A percentile compares a stretch with the other conserved stretches of the same genome.
Evolutionary conservation across 2,329 filamentous ascomycete genomes (phyloP).

Genomic region (Stylonectria norvegica): DNA sequence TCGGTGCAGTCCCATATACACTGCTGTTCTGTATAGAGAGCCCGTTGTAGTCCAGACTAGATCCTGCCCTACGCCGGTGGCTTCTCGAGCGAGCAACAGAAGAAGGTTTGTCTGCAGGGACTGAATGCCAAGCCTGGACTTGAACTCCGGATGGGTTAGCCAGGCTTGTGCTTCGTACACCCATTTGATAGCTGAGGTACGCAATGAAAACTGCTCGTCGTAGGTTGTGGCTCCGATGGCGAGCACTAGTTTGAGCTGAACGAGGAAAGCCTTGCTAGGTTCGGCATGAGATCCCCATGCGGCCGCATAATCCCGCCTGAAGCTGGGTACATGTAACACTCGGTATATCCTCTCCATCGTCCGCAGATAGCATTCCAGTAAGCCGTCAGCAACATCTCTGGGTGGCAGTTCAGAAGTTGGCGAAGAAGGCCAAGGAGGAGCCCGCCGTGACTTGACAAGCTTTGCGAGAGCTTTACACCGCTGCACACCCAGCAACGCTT

Average conservation of each 20-base stretch:
- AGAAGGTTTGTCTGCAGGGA: slow-evolving; percentile 48
- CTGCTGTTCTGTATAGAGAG: slow-evolving; percentile 41
- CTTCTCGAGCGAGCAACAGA: slow-evolving; percentile 42
- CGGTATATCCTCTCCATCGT: slow-evolving; percentile 47
- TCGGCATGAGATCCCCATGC: slow-evolving; percentile 40
- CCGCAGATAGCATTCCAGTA: slow-evolving; percentile 48
- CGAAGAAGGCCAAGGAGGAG: slow-evolving; percentile 45
- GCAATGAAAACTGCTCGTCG: slow-evolving; percentile 49
- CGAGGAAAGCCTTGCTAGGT: slow-evolving; percentile 44
- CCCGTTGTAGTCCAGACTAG: slow-evolving; percentile 48
- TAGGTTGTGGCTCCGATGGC: slow-evolving; percentile 53
- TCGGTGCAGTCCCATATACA: slow-evolving; percentile 50
- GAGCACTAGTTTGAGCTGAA: slow-evolving; percentile 56
- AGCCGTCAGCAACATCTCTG: slow-evolving; percentile 41
- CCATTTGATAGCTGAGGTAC: slow-evolving; percentile 51
- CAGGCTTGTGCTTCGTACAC: slow-evolving; percentile 56
- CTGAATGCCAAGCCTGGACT: slow-evolving; percentile 47
- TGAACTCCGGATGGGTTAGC: slow-evolving; percentile 51
- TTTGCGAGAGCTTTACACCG: slow-evolving; percentile 52
- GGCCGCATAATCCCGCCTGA: slow-evolving; percentile 46
- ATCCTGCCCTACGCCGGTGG: slow-evolving; percentile 38
- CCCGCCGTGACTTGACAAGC: slow-evolving; percentile 48
- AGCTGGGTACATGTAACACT: slow-evolving; percentile 50
- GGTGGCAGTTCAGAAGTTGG: slow-evolving; percentile 45
- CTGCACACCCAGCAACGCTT: slow-evolving; percentile 36